Conservation (phyloP, 345 rosid species). For the Anacardium occidentale region DNA sequence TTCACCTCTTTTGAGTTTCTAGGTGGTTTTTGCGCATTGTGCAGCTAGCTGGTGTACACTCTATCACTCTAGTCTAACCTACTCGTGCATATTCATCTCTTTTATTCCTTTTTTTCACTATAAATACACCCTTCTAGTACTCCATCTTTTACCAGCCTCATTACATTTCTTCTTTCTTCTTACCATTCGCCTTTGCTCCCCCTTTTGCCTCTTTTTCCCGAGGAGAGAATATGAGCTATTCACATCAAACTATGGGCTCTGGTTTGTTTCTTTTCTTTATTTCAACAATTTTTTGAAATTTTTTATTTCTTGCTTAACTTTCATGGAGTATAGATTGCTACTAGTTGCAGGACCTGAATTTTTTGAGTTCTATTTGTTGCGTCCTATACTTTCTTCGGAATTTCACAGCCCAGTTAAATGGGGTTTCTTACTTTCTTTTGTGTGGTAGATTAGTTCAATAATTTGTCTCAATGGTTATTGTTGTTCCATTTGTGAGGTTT, state of each 20-base stretch:
- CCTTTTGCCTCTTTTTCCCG: constrained; percentile 5
- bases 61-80: constrained; percentile 39
- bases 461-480: not conserved
- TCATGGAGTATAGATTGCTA: not conserved
- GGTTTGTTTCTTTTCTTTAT: constrained; percentile 48
- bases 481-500: constrained; percentile 14
- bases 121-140: constrained; percentile 37
- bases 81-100: constrained; percentile 48
- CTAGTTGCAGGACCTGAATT: not conserved
- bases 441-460: constrained; percentile 10
- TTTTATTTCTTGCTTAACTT: constrained; percentile 2
- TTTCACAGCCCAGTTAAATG: not conserved
- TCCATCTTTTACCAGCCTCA: constrained; percentile 37
- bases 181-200: constrained; percentile 14
- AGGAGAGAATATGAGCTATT: constrained; percentile 66
- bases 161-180: constrained; percentile 25
- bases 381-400: not conserved
- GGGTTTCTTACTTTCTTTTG: not conserved
- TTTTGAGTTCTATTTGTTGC: not conserved
- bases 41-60: constrained; percentile 53
- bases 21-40: constrained; percentile 34
- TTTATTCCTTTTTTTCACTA: constrained; percentile 58
- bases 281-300: not conserved
- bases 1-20: constrained; percentile 32
- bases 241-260: constrained; percentile 55